Percentiles rank a stretch among this genome's conserved stretches.
phyloP scores from a whole-genome alignment of 108 stramenopile genomes.

The Nitzschia sp. region DNA sequence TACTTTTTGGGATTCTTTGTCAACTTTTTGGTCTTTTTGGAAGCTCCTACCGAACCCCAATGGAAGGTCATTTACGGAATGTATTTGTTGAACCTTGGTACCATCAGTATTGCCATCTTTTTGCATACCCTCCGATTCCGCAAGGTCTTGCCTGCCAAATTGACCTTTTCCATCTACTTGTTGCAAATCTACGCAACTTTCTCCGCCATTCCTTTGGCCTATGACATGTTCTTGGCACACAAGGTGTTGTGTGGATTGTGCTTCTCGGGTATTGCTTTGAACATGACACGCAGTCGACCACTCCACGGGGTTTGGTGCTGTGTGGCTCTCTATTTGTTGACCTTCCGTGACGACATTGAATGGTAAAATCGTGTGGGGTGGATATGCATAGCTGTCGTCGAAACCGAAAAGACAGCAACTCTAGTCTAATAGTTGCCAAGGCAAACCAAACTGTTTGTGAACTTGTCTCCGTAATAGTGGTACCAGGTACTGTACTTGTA shows the following conservation, averaged over 20 bases:
- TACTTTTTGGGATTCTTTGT: conserved; percentile 49
- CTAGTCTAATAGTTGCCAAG: too few species aligned
- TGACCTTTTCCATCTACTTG: conserved; percentile 46
- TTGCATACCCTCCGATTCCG: conserved; percentile 47
- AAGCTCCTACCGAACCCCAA: conserved; percentile 18
- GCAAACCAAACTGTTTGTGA: too few species aligned
- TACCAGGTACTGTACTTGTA: too few species aligned
- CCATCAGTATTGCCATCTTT: conserved; percentile 42
- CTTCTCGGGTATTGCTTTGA: conserved; percentile 26
- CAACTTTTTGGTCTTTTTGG: conserved; percentile 41
- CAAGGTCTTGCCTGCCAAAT: conserved; percentile 39
- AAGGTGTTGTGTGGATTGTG: conserved; percentile 20
- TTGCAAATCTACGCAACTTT: conserved; percentile 36
- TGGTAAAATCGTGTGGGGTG: conserved; percentile 20
- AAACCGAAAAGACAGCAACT: too few species aligned
- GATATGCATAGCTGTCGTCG: too few species aligned
- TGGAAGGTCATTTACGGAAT: conserved; percentile 35
- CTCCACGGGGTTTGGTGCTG: conserved; percentile 38
- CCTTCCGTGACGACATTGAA: conserved; percentile 10
- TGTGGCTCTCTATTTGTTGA: conserved; percentile 24
- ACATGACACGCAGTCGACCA: conserved; percentile 37
- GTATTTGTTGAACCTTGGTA: conserved; percentile 37
- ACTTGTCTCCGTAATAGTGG: too few species aligned
- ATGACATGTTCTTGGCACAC: conserved; percentile 31
- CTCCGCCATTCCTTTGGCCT: conserved; percentile 37